These are phyloP conservation scores for Rhododendron williamsianum DNA, from an alignment of 148 eudicot species.

Conservation along the genomic window DNA sequence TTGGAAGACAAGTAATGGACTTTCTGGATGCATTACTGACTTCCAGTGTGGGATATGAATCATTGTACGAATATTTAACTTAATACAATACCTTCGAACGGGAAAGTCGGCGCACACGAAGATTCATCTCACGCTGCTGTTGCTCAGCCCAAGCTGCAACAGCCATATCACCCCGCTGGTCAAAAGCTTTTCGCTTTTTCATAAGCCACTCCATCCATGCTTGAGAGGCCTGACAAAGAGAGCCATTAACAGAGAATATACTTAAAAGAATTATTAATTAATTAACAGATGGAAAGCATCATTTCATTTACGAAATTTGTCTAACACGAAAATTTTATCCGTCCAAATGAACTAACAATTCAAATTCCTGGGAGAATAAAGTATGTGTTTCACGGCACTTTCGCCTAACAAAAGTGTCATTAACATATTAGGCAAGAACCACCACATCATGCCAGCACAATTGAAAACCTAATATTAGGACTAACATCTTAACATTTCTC, in stretches of 20 bases:
- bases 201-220: conserved; percentile 98
- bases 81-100: conserved; percentile 62
- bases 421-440: background rate
- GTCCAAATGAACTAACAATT: background rate
- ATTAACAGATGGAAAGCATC: background rate
- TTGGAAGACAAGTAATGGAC: background rate
- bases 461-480: background rate
- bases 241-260: conserved; percentile 1
- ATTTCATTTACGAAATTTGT: background rate
- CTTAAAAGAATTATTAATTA: background rate
- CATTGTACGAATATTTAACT: background rate
- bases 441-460: background rate
- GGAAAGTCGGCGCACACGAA: conserved; percentile 80
- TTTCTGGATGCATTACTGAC: background rate
- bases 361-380: background rate
- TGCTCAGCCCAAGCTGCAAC: conserved; percentile 99
- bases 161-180: conserved; percentile 97
- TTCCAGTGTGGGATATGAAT: background rate
- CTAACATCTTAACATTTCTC: background rate
- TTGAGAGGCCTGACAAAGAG: conserved; percentile 67
- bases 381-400: background rate
- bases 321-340: background rate
- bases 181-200: conserved; percentile 87
- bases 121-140: conserved; percentile 84
- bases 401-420: background rate